Percentiles rank a stretch among this genome's conserved stretches.
Conservation (phyloP, 2,329 filamentous ascomycete species). For the Epichloe elymi region DNA sequence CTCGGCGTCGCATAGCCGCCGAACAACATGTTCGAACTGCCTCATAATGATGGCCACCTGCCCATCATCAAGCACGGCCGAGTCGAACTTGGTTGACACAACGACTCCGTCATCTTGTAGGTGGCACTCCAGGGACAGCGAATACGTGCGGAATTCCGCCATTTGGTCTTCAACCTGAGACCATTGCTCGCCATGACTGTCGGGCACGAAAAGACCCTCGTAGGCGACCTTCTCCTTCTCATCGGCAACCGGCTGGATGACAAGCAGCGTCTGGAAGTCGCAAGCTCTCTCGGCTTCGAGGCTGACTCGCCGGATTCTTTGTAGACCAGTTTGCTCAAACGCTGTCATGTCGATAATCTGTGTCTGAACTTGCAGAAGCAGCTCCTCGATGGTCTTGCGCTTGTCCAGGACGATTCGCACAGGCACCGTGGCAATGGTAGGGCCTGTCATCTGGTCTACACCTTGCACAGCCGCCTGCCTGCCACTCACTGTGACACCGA, state of each 20-base stretch:
- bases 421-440: slow-evolving; percentile 16
- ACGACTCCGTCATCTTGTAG: slow-evolving; percentile 3
- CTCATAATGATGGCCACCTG: slow-evolving; percentile 5
- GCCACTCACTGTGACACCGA: slow-evolving; percentile 15
- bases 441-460: slow-evolving; percentile 15
- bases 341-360: slow-evolving; percentile 12
- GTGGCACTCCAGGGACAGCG: slow-evolving; percentile 2
- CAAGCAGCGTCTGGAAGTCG: slow-evolving; percentile 9
- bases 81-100: slow-evolving; percentile 7
- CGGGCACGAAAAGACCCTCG: background rate
- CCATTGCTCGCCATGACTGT: background rate
- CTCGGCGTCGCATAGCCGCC: slow-evolving; percentile 3
- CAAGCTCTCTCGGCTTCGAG: slow-evolving; percentile 8
- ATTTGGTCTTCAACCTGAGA: background rate
- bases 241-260: slow-evolving; percentile 1
- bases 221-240: slow-evolving; percentile 1
- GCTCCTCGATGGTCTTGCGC: slow-evolving; percentile 5
- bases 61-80: slow-evolving; percentile 1
- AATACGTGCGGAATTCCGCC: slow-evolving; percentile 2
- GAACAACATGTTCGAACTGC: slow-evolving; percentile 6
- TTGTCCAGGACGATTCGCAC: slow-evolving; percentile 7
- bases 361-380: slow-evolving; percentile 12
- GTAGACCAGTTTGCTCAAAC: slow-evolving; percentile 16
- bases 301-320: slow-evolving; percentile 13
- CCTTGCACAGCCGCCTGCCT: slow-evolving; percentile 13